Percentiles rank a stretch among this genome's conserved stretches.
These are phyloP conservation scores for Neopestalotiopsis sp. DNA, from an alignment of 2,329 filamentous ascomycete genomes.

Conservation along the genomic window DNA sequence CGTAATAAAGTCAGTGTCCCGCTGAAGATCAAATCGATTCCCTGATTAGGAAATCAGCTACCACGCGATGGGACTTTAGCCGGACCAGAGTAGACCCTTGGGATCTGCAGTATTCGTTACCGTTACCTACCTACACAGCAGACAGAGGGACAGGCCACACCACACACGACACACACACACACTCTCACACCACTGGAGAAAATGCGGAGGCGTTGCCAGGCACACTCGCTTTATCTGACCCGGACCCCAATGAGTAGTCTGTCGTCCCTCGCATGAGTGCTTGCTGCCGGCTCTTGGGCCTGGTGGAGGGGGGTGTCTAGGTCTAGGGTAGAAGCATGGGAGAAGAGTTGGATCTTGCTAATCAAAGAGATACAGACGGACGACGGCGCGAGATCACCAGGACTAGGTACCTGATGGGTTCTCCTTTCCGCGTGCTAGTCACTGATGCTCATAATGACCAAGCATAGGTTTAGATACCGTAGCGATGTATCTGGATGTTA, in stretches of 20 bases:
- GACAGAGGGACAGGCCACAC: too few relatives aligned
- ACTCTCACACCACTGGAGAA: too few relatives aligned
- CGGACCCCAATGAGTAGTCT: background rate
- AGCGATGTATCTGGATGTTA: background rate
- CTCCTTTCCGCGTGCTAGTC: too few relatives aligned
- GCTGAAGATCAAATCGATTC: slow-evolving; percentile 3
- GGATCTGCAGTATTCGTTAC: background rate
- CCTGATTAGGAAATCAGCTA: slow-evolving; percentile 13
- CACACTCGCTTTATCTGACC: background rate
- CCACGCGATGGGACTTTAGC: slow-evolving; percentile 17
- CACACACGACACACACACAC: too few relatives aligned
- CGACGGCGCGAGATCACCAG: too few relatives aligned
- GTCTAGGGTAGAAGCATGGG: too few relatives aligned
- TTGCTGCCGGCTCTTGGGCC: too few relatives aligned
- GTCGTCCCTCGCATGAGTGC: background rate
- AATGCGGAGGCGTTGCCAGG: background rate
- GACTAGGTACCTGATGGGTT: too few relatives aligned
- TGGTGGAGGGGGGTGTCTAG: too few relatives aligned
- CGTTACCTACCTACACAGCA: background rate
- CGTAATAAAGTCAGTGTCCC: slow-evolving; percentile 6
- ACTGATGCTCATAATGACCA: background rate
- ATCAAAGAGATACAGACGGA: too few relatives aligned
- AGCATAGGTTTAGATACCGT: background rate
- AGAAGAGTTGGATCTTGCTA: too few relatives aligned
- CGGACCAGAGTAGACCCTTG: slow-evolving; percentile 9